Evolutionary conservation across 2,329 filamentous ascomycete genomes (phyloP), one percentile per base, ranked within the genome.

Genomic region (Scleromitrula shiraiana): DNA sequence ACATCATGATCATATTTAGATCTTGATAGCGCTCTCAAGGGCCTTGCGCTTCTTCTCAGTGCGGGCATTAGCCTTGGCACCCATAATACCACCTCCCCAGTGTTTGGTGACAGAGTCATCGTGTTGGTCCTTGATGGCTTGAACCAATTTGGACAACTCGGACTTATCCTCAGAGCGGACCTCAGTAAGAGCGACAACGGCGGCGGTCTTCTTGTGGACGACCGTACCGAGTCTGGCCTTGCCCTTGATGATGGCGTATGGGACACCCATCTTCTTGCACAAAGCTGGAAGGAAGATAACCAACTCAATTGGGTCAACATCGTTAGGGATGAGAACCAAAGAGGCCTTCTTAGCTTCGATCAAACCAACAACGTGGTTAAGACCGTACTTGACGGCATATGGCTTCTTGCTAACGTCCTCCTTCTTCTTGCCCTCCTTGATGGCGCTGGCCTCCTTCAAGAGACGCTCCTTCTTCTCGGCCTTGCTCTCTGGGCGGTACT

Each of bases 351-450:
- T 98, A 82, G 96, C 96, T 84, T 95, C 89, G 65, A 95, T 87
- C 64, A 95, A 80, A 61, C 88, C 89, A 61, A 95, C 89, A 60
- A 98, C 93, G 80, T 98, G 93, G 85, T 98, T 98, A 66, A 98
- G 84, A 78, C 93, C 93, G 76, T 96, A 98, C 85, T 98, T 98
- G 81, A 93, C 90, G 61, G 85, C 77, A 76, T 96, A 98, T 67
- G 93, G 93, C 87, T 98, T 98, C 88, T 97, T 97, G 85, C 82
- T 88, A 70, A 95, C 91, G 67, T 95, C 90, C 82, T 98, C 94
- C 87, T 97, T 97, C 87, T 97, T 98, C 87, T 97, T 96, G 73
- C 94, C 93, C 74, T 97, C 90, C 71, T 89, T 83, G 71, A 98
- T 82, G 67, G 93, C 94, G 65, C 90, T 95, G 59, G 94, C 93